Evolutionary conservation across 2,329 filamentous ascomycete species (phyloP), one percentile per base, ranked within the genome.

Genomic region (Arthrobotrys megalospora): DNA sequence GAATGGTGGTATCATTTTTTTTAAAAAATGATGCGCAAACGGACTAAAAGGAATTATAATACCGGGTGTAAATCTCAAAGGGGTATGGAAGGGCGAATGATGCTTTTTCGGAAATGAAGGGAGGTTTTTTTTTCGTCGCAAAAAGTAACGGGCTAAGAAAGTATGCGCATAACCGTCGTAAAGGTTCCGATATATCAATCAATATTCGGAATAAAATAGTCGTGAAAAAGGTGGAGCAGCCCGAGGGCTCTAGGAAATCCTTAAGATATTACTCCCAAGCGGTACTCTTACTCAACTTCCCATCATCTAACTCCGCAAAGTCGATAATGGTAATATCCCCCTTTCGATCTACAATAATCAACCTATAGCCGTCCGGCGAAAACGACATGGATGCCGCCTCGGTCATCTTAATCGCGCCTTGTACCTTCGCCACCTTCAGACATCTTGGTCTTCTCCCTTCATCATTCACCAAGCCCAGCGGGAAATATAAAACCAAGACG

Each of bases 251-350:
- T 38, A 32, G 19, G 12, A 12, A 32, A 32, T 2, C 12, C 32
- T 19, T 3, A 41, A 24, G 11, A 14, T 41, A 60, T 16, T 19
- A 79, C 64, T 79, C 76, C 76, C 76, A 79, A 16, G 76, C 76
- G 28, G 48, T 60, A 16, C 63, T 79, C 48, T 79, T 79, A 41
- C 63, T 70, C 48, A 79, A 21, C 52, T 66, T 79, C n/a, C 47
- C 55, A 41, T 79, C 76, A 38, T 79, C 76, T 16, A 79, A 43
- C 16, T 79, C 76, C n/a, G 76, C 76, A 62, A 79, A 79, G 58
- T 79, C 76, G 32, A 79, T 66, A 21, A 79, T 79, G 3, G 76
- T 75, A 6, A 79, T 50, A 70, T 79, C 76, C 3, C 69, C 76
- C 47, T 79, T 79, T 24, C 76, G 63, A 36, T 79, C 76, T 10